Evolutionary conservation across 495 filamentous ascomycete genomes (phyloP).

Genomic region (Immersiella caudata): DNA sequence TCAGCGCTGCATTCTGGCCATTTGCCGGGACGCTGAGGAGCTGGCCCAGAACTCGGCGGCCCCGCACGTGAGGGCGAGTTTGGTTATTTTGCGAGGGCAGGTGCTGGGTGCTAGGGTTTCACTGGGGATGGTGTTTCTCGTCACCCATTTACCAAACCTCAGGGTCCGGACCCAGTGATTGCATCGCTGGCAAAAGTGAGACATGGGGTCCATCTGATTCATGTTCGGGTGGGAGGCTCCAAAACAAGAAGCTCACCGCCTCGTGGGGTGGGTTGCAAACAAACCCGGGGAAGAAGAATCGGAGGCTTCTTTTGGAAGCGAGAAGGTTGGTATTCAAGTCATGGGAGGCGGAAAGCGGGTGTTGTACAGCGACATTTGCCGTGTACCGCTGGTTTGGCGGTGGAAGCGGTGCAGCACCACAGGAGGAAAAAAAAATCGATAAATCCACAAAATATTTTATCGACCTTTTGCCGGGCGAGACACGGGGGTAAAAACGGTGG

Average conservation of each 20-base stretch:
- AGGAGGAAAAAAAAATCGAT: constrained; percentile 6
- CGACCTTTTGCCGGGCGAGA: constrained; percentile 3
- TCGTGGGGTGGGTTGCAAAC: not conserved
- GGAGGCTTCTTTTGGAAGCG: constrained; percentile 13
- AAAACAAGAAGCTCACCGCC: constrained; percentile 7
- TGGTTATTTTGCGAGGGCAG: not conserved
- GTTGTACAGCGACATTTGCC: not conserved
- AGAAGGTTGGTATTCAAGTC: not conserved
- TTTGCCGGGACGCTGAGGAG: not conserved
- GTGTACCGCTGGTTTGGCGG: not conserved
- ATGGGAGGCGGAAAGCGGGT: not conserved
- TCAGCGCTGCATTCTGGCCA: not conserved
- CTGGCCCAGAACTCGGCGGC: not conserved
- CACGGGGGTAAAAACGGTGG: constrained; percentile 17
- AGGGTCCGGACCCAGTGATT: constrained; percentile 16
- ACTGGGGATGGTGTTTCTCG: not conserved
- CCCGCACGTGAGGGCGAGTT: not conserved
- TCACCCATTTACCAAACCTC: constrained; percentile 13
- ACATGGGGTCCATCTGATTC: constrained; percentile 19
- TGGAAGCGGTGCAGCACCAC: not conserved
- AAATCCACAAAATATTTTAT: constrained; percentile 2
- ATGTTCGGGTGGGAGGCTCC: not conserved
- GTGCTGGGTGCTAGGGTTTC: constrained; percentile 2
- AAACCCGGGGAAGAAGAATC: not conserved
- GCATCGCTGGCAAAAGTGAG: constrained; percentile 17